Evolutionary conservation across 345 rosid genomes (phyloP).

Genomic region (Punica granatum): DNA sequence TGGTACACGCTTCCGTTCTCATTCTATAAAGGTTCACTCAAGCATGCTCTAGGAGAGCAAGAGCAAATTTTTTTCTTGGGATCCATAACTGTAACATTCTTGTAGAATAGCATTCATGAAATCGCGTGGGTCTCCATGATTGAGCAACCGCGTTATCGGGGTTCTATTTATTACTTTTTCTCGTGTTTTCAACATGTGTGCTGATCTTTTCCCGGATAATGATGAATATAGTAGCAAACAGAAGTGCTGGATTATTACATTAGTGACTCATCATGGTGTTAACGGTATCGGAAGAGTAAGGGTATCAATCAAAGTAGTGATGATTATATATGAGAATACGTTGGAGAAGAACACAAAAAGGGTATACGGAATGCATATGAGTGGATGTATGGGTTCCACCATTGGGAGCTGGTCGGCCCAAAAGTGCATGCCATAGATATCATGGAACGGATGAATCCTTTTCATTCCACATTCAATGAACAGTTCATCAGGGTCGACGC

Average conservation of each 20-base stretch:
- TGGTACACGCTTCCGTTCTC: no score
- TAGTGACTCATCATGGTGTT: neutral
- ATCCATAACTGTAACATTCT: neutral
- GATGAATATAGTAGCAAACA: neutral
- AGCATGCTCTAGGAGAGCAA: neutral
- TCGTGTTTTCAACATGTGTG: neutral
- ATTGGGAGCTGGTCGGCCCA: neutral
- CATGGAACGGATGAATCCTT: constrained; percentile 4
- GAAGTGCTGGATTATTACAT: neutral
- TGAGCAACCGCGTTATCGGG: neutral
- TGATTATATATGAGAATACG: neutral
- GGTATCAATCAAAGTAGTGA: neutral
- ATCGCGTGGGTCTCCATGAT: neutral
- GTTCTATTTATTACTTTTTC: neutral
- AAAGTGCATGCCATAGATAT: neutral
- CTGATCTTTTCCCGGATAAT: neutral
- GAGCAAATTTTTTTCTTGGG: neutral
- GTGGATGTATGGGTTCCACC: constrained; percentile 11
- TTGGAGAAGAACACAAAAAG: neutral
- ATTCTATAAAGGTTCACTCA: neutral
- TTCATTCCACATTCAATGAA: constrained; percentile 3
- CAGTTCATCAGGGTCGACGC: neutral
- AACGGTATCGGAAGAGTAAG: neutral
- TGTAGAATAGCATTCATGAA: neutral
- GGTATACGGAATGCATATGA: constrained; percentile 1